phyloP scores from a whole-genome alignment of 192 early-diverging fungal genomes.

The Coemansia sp. region DNA sequence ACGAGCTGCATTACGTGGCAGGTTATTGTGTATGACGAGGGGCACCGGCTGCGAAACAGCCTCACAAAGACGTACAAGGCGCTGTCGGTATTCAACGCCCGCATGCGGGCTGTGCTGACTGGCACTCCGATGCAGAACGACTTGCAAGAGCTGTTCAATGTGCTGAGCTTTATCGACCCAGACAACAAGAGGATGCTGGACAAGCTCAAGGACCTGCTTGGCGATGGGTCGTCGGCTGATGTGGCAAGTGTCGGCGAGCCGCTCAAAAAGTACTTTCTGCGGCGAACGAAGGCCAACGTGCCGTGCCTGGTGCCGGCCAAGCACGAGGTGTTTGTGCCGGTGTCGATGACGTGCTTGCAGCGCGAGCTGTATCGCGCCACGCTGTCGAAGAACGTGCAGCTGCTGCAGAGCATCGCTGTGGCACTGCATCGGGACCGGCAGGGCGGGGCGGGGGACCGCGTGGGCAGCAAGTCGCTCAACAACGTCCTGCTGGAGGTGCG shows the following conservation, averaged over 20 bases:
- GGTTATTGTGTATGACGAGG: conserved; percentile 90
- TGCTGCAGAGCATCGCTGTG: conserved; percentile 50
- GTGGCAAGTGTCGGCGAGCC: conserved; percentile 70
- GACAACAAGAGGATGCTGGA: conserved; percentile 64
- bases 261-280: conserved; percentile 79
- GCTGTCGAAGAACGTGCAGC: conserved; percentile 79
- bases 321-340: conserved; percentile 89
- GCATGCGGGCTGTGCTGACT: conserved; percentile 88
- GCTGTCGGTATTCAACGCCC: conserved; percentile 70
- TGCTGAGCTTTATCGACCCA: conserved; percentile 89
- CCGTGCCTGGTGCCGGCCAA: conserved; percentile 89
- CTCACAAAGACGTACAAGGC: conserved; percentile 83
- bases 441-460: background rate
- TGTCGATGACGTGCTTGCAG: conserved; percentile 84
- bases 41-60: conserved; percentile 93
- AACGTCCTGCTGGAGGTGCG: conserved; percentile 97
- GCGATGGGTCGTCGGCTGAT: conserved; percentile 53
- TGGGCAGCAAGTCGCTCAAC: conserved; percentile 55
- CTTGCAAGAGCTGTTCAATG: conserved; percentile 78
- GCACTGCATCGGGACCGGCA: conserved; percentile 18
- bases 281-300: conserved; percentile 91
- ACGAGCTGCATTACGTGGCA: conserved; percentile 77
- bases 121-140: conserved; percentile 97
- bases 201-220: conserved; percentile 55
- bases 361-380: conserved; percentile 85